Base-by-base conservation (phyloP, 2,329 filamentous ascomycete genomes). In the Pestalotiopsis fici region DNA sequence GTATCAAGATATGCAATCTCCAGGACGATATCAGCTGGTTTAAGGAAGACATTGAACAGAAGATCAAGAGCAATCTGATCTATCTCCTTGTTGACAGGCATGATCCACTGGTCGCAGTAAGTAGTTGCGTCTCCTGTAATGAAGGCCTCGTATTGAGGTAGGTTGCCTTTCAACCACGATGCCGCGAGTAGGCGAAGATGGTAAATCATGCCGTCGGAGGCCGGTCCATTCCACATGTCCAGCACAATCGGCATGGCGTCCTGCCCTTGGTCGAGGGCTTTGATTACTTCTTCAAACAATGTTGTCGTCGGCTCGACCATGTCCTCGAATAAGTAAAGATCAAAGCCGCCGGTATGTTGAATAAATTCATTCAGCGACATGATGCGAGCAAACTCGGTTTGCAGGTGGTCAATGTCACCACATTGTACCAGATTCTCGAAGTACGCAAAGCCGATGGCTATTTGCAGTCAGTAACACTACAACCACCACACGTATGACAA, bases 1-100 rank as follows among this genome's bases (percentile, higher is more conserved):
- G 94, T 90, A 77, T 98, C 96, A 9, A 99, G 88, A 77, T 98
- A 98, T 65, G 94, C 90, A 69, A 98, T 93, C 76, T 98, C 94
- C 23, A 98, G 87, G 4, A 91, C 89, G 70, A 98, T 89, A 18
- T 90, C 90, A 62, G 91, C 90, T 7, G 92, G 93, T 75, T 93
- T 91, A 70, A 98, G 88, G 3, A 98, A 85, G 28, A 94, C 87
- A 70, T 95, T 90, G 69, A 91, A 88, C 62, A 98, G 83, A 2
- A 93, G 88, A 68, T 89, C 89, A 69, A 98, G 86, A 56, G 93
- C 93, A n/a, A 97, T 83, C 74, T 98, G 90, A 73, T 99, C 96
- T 70, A 98, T 97, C 81, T 98, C 95, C 63, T 90, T 89, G 72
- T 91, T 87, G 18, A 91, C 86, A 0, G 92, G 88, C 77, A 97